Base-by-base conservation (phyloP, 148 eudicot species). In the Pouteria glomerata region DNA sequence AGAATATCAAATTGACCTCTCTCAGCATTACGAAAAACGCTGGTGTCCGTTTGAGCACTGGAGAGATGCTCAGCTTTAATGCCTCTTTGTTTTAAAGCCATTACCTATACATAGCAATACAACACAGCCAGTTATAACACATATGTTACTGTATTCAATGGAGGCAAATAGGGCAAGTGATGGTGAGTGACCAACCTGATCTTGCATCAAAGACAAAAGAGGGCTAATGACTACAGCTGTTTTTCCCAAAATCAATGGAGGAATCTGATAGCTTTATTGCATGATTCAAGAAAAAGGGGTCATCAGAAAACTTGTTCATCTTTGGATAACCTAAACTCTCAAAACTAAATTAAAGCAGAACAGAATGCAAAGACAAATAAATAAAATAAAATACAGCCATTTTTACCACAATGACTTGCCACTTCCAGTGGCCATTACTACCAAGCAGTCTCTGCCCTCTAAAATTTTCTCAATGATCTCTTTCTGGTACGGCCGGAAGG, bases 391-490 rank as follows among this genome's bases (percentile, higher is more conserved):
- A 11, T 18, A 45, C 11, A 21, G 1, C 63, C 14, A 51, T 42
- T 23, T 44, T 58, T 62, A 91, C 92, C 97, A 91, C 39, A 91
- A 71, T 26, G 97, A 91, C 73, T 91, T 91, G 79, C 97, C 97
- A 66, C 90, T 87, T 14, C 97, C 97, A 64, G 97, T 91, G 53
- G 94, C 90, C 97, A 91, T 91, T 31, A 91, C 87, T 26, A 87
- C 94, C 78, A 91, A 78, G 65, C 88, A 82, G 73, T 91, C 94
- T 65, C 62, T 84, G 73, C 90, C 91, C 13, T 79, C 82, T 61
- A 91, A 11, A 75, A 91, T 82, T 26, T 79, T 70, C 77, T 91
- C 77, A 57, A 91, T 82, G 18, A 91, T 88, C 74, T 91, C 91
- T 80, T 82, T 88, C 75, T 91, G 97, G 56, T 87, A 87, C 1